Conservation (phyloP, 2,329 filamentous ascomycete genomes). For the Aschersonia sp. region DNA sequence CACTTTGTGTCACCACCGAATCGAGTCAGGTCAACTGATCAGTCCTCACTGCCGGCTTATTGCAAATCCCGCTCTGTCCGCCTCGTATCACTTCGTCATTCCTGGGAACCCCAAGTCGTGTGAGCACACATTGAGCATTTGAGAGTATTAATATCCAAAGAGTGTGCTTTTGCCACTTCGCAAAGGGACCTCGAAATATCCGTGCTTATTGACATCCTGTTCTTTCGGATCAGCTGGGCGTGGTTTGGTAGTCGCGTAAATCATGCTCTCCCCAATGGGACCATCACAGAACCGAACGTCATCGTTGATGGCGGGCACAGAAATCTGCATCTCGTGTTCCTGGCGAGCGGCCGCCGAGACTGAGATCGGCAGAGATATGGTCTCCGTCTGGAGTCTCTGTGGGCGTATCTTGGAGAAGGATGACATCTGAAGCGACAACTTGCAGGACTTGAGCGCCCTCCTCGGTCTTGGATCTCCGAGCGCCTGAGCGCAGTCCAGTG, state of each 20-base stretch:
- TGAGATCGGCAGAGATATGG: conserved; percentile 6
- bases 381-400: not conserved
- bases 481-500: not conserved
- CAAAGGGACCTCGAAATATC: conserved; percentile 16
- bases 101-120: not conserved
- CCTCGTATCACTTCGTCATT: not conserved
- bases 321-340: conserved; percentile 9
- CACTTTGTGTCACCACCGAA: too few species aligned
- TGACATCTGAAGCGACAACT: not conserved
- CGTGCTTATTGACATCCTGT: conserved; percentile 1
- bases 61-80: too few species aligned
- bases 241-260: not conserved
- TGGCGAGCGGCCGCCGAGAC: not conserved
- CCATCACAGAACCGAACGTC: conserved; percentile 16
- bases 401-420: conserved; percentile 4
- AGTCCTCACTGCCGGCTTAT: too few species aligned
- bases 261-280: conserved; percentile 6
- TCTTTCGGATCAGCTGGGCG: not conserved
- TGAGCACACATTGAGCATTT: not conserved
- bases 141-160: conserved; percentile 11
- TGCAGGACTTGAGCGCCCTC: too few species aligned
- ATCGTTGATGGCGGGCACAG: conserved; percentile 14
- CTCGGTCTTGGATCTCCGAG: too few species aligned
- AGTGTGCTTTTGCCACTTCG: conserved; percentile 20
- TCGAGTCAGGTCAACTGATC: too few species aligned